Percentiles rank a stretch among this genome's conserved stretches.
Evolutionary conservation across 2,329 filamentous ascomycete species (phyloP).

Genomic region (Catunica adiposa): DNA sequence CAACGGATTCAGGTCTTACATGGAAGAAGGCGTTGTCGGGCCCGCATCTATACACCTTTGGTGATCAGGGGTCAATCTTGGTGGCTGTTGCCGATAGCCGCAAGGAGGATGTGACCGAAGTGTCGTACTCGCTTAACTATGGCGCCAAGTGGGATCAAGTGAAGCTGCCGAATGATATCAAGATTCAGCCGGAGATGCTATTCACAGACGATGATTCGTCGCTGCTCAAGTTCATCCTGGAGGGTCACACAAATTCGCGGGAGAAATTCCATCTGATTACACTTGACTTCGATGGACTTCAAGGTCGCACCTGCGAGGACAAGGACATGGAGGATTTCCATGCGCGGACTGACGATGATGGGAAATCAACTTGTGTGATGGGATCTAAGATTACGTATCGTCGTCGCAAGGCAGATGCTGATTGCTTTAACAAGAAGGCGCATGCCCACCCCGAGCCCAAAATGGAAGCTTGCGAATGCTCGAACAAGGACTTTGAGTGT

Average conservation of each 20-base stretch:
- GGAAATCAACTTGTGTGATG: slow-evolving; percentile 80
- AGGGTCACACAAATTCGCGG: slow-evolving; percentile 41
- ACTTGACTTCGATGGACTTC: slow-evolving; percentile 68
- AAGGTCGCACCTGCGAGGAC: slow-evolving; percentile 62
- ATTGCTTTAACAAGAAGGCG: slow-evolving; percentile 76
- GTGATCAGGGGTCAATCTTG: slow-evolving; percentile 78
- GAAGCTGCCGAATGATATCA: slow-evolving; percentile 48
- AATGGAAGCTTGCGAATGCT: slow-evolving; percentile 64
- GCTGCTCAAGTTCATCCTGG: slow-evolving; percentile 73
- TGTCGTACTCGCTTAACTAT: slow-evolving; percentile 73
- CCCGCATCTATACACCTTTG: slow-evolving; percentile 91
- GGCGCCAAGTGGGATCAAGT: slow-evolving; percentile 66
- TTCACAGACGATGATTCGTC: slow-evolving; percentile 89
- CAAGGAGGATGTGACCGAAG: slow-evolving; percentile 38
- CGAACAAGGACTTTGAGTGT: slow-evolving; percentile 78
- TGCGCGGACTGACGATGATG: slow-evolving; percentile 64
- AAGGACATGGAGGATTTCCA: slow-evolving; percentile 78
- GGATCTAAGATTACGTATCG: slow-evolving; percentile 80
- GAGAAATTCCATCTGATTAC: slow-evolving; percentile 48
- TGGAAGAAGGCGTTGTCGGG: slow-evolving; percentile 64
- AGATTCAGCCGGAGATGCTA: slow-evolving; percentile 54
- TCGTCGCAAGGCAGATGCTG: slow-evolving; percentile 68
- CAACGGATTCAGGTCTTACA: slow-evolving; percentile 73
- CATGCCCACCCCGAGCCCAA: slow-evolving; percentile 63
- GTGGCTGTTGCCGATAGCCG: slow-evolving; percentile 65